These are phyloP conservation scores for Aspergillus texensis DNA, from an alignment of 2,329 filamentous ascomycete genomes.

Conservation along the genomic window DNA sequence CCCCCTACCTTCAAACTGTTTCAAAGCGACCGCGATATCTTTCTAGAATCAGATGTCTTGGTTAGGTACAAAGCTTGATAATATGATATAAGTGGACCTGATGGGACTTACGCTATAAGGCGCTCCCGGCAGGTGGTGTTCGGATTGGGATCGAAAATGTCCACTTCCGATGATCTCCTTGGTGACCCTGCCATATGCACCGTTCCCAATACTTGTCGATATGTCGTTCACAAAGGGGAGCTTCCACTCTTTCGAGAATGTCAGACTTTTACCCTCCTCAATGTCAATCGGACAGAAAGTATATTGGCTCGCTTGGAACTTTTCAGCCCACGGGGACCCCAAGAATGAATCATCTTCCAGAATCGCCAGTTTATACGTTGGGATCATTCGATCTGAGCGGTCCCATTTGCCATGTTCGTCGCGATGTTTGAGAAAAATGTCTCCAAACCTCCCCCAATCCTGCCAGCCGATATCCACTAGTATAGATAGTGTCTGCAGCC, in stretches of 20 bases:
- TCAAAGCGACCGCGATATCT: constrained; percentile 14
- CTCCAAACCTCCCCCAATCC: constrained; percentile 13
- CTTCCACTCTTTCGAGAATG: constrained; percentile 13
- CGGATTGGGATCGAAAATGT: constrained; percentile 3
- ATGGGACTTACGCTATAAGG: not conserved
- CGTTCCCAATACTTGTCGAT: not conserved
- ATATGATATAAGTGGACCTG: not conserved
- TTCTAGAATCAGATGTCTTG: not conserved
- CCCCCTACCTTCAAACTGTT: constrained; percentile 6
- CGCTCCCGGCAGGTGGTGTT: not conserved
- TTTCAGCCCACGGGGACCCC: constrained; percentile 1
- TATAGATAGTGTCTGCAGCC: constrained; percentile 17
- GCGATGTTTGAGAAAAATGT: constrained; percentile 13
- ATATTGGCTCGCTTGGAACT: constrained; percentile 4
- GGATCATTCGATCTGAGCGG: constrained; percentile 12
- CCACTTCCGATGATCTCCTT: constrained; percentile 12
- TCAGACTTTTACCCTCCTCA: constrained; percentile 11
- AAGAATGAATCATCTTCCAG: constrained; percentile 10
- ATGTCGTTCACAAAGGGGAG: constrained; percentile 11
- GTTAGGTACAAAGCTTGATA: too few species aligned
- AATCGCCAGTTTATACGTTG: not conserved
- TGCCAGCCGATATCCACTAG: constrained; percentile 16
- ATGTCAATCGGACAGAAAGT: constrained; percentile 16
- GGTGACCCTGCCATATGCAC: constrained; percentile 14
- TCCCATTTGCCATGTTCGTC: not conserved